These are phyloP conservation scores for Astrocystis sublimbata DNA, from an alignment of 495 filamentous ascomycete genomes.

Conservation along the genomic window DNA sequence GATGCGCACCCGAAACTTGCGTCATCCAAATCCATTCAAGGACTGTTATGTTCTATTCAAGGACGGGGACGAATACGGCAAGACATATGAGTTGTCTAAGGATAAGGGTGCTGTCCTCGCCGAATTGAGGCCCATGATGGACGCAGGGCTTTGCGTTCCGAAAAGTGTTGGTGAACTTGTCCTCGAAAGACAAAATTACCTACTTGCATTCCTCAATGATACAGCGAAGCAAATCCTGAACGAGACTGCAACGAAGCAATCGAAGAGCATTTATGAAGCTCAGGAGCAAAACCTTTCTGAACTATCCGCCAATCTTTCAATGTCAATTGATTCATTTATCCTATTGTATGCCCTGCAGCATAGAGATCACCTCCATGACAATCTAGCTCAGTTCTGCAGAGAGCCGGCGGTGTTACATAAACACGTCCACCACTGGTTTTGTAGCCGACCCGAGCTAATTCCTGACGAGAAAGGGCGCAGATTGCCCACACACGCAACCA, in stretches of 20 bases:
- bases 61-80: constrained; percentile 23
- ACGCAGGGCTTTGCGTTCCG: constrained; percentile 28
- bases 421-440: constrained; percentile 35
- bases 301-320: constrained; percentile 14
- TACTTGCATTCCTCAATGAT: constrained; percentile 28
- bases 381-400: constrained; percentile 28
- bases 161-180: constrained; percentile 34
- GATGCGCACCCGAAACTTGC: constrained; percentile 24
- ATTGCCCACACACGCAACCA: constrained; percentile 31
- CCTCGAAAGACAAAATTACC: constrained; percentile 29
- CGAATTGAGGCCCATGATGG: constrained; percentile 16
- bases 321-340: constrained; percentile 20
- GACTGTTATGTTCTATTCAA: constrained; percentile 29
- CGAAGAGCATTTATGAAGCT: constrained; percentile 24
- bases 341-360: constrained; percentile 26
- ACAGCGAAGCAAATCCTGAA: constrained; percentile 41
- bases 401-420: constrained; percentile 36
- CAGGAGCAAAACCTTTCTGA: constrained; percentile 21
- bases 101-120: constrained; percentile 13
- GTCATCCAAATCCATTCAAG: constrained; percentile 15
- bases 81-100: background rate
- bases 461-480: constrained; percentile 36
- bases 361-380: constrained; percentile 24
- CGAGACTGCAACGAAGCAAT: constrained; percentile 23
- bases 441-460: constrained; percentile 37